Evolutionary conservation across 352 stramenopile genomes (phyloP).

Genomic region (Phytophthora uliginosa): DNA sequence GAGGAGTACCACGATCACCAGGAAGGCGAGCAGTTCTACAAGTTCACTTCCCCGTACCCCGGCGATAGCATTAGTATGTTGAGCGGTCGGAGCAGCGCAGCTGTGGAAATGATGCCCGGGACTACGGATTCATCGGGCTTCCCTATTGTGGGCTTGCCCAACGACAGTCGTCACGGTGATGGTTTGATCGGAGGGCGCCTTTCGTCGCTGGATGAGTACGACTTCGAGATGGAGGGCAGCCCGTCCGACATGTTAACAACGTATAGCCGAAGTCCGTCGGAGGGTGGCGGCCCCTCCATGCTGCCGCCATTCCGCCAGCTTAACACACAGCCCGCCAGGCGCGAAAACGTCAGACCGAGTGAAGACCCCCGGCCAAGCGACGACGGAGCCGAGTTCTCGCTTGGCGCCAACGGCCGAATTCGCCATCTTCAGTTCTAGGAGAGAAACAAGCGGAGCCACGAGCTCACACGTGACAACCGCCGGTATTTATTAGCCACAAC

Average conservation of each 20-base stretch:
- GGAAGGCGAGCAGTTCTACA: constrained; percentile 52
- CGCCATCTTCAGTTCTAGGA: constrained; percentile 33
- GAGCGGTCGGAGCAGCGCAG: constrained; percentile 39
- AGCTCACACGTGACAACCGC: constrained; percentile 15
- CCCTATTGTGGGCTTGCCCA: constrained; percentile 42
- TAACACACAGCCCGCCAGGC: constrained; percentile 52
- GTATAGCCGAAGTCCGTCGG: constrained; percentile 45
- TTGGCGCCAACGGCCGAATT: constrained; percentile 38
- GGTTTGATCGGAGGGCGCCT: constrained; percentile 53
- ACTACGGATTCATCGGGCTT: constrained; percentile 35
- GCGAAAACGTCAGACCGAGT: constrained; percentile 51
- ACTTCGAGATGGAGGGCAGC: constrained; percentile 44
- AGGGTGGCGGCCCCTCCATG: constrained; percentile 26
- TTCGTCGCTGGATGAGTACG: constrained; percentile 76
- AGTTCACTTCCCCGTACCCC: constrained; percentile 58
- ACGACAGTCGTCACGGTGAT: constrained; percentile 45
- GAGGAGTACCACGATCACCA: constrained; percentile 47
- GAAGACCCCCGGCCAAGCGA: constrained; percentile 46
- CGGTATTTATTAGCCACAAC: constrained; percentile 44
- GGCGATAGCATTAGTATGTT: constrained; percentile 41
- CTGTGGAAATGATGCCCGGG: constrained; percentile 36
- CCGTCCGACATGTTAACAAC: constrained; percentile 51
- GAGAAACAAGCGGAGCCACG: background rate
- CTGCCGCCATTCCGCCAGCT: constrained; percentile 64
- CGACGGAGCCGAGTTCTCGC: constrained; percentile 42